Conservation (phyloP, 2,329 filamentous ascomycete genomes). For the Calonectria montana region DNA sequence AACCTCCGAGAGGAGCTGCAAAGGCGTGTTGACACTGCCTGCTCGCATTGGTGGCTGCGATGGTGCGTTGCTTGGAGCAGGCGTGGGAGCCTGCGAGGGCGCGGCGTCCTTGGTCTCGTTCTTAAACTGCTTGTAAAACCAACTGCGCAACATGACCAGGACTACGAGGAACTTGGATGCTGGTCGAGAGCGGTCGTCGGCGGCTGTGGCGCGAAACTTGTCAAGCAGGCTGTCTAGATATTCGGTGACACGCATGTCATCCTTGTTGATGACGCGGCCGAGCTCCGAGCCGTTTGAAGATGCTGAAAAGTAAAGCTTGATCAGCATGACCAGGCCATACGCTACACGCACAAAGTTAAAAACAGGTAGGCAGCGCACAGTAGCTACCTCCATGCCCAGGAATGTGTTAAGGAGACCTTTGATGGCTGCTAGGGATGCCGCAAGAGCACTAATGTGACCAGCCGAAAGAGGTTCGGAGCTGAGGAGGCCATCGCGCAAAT, state of each 20-base stretch:
- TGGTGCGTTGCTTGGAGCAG: constrained; percentile 22
- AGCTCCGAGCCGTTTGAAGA: constrained; percentile 73
- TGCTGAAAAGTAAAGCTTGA: constrained; percentile 79
- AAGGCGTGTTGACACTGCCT: constrained; percentile 57
- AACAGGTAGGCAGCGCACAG: constrained; percentile 74
- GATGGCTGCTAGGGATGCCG: constrained; percentile 73
- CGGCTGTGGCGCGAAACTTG: constrained; percentile 73
- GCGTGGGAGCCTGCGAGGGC: constrained; percentile 7
- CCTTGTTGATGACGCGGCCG: constrained; percentile 75
- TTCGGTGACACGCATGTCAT: constrained; percentile 72
- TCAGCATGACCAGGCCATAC: constrained; percentile 77
- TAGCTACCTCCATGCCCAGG: constrained; percentile 66
- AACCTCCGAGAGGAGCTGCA: constrained; percentile 68
- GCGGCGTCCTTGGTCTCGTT: constrained; percentile 31
- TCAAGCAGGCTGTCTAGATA: constrained; percentile 78
- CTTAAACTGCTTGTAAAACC: constrained; percentile 69
- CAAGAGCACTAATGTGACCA: constrained; percentile 74
- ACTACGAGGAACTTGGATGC: constrained; percentile 79
- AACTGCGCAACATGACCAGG: constrained; percentile 75
- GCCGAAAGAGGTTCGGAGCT: constrained; percentile 52
- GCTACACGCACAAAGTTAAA: constrained; percentile 78
- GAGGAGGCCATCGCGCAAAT: constrained; percentile 56
- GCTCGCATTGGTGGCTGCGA: constrained; percentile 25
- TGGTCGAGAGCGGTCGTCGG: constrained; percentile 72
- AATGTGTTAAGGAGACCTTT: constrained; percentile 76